phyloP scores from a whole-genome alignment of 2,329 filamentous ascomycete species.

The Teratosphaeria gauchensis region DNA sequence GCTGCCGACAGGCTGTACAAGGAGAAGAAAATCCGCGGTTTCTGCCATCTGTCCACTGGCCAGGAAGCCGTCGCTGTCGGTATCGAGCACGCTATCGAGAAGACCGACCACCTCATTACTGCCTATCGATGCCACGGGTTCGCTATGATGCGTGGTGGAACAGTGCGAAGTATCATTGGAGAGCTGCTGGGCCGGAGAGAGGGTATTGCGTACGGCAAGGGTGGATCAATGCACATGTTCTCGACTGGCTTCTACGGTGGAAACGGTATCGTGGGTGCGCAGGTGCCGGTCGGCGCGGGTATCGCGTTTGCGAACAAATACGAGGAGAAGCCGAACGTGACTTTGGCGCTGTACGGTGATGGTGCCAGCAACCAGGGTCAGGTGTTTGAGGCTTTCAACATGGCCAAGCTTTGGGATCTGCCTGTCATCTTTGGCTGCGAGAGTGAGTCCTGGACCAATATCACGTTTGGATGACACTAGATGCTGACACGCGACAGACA shows the following conservation, averaged over 20 bases:
- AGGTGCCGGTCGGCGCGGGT: constrained; percentile 93
- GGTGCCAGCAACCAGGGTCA: constrained; percentile 98
- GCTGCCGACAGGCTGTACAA: constrained; percentile 98
- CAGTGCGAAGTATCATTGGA: constrained; percentile 86
- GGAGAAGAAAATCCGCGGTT: constrained; percentile 99
- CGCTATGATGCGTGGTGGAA: constrained; percentile 88
- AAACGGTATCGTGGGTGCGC: constrained; percentile 97
- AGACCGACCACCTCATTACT: constrained; percentile 89
- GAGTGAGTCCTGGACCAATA: constrained; percentile 51
- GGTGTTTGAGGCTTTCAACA: constrained; percentile 99
- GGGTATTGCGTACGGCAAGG: constrained; percentile 97
- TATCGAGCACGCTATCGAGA: constrained; percentile 91
- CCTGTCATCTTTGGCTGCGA: constrained; percentile 95
- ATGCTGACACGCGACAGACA: constrained; percentile 54
- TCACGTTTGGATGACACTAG: neutral
- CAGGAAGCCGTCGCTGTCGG: constrained; percentile 96
- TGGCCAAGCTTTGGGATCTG: constrained; percentile 98
- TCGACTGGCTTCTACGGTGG: constrained; percentile 94
- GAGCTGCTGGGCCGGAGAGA: constrained; percentile 90
- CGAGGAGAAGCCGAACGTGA: constrained; percentile 73
- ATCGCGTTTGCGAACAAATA: constrained; percentile 97
- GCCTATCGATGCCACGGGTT: constrained; percentile 99
- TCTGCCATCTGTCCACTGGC: constrained; percentile 96
- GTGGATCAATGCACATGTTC: constrained; percentile 99
- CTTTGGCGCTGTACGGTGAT: constrained; percentile 89